Percentiles rank a stretch among this genome's conserved stretches.
Conservation (phyloP, 768 basidiomycete genomes). For the Podaxis pistillaris region DNA sequence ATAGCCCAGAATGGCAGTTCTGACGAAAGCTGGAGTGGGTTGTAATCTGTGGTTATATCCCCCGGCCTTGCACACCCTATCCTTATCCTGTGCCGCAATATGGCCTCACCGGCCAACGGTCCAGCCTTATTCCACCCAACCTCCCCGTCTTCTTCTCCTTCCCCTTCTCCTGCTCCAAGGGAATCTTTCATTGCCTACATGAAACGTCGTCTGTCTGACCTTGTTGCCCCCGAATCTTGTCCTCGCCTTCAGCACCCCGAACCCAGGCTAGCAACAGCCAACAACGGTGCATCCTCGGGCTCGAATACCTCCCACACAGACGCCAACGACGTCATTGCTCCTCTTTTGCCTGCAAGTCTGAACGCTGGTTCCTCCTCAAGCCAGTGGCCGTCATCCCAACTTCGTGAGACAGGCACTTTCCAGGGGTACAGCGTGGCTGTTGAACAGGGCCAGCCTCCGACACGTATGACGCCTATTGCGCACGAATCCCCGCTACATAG, state of each 20-base stretch:
- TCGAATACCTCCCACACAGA: neutral
- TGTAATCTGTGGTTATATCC: neutral
- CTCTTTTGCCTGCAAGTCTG: neutral
- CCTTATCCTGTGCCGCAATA: neutral
- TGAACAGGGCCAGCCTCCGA: neutral
- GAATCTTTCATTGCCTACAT: constrained; percentile 25
- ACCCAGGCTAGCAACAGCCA: constrained; percentile 4
- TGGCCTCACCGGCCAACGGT: neutral
- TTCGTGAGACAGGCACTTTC: neutral
- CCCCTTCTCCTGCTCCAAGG: neutral
- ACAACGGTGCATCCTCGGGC: neutral
- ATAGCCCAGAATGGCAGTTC: constrained; percentile 1
- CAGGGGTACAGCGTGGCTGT: too few species aligned
- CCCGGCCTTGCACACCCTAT: neutral
- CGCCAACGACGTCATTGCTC: constrained; percentile 9
- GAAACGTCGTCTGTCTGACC: constrained; percentile 28
- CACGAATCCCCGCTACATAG: constrained; percentile 45
- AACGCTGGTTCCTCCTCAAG: neutral
- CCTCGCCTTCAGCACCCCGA: constrained; percentile 5
- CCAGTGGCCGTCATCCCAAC: neutral
- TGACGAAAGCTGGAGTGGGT: neutral
- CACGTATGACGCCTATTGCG: constrained; percentile 20
- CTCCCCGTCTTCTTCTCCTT: neutral
- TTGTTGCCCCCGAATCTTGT: constrained; percentile 20
- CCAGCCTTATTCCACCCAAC: neutral